These are phyloP conservation scores for Aspergillus brasiliensis DNA, from an alignment of 2,329 filamentous ascomycete genomes.

Conservation along the genomic window DNA sequence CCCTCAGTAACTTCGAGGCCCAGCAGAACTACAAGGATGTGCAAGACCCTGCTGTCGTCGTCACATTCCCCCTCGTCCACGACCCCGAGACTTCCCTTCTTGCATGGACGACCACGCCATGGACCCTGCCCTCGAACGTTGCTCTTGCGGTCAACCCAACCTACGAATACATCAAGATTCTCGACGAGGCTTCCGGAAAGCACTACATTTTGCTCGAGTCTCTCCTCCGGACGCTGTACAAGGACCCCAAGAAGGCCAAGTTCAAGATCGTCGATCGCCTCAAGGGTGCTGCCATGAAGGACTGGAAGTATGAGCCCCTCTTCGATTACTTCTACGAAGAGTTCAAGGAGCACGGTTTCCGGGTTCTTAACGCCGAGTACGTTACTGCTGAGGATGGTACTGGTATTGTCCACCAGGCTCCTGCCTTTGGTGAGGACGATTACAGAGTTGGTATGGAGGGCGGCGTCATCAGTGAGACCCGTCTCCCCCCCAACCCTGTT, in stretches of 20 bases:
- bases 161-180: constrained; percentile 84
- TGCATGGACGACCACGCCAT: constrained; percentile 87
- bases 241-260: constrained; percentile 93
- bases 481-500: constrained; percentile 87
- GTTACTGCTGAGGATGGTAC: constrained; percentile 89
- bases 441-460: constrained; percentile 77
- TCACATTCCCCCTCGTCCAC: constrained; percentile 80
- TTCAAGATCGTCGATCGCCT: constrained; percentile 79
- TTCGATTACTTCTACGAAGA: constrained; percentile 90
- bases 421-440: constrained; percentile 95
- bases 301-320: constrained; percentile 84
- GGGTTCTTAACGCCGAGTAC: constrained; percentile 79
- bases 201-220: constrained; percentile 84
- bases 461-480: constrained; percentile 75
- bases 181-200: constrained; percentile 78
- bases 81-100: constrained; percentile 75
- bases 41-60: constrained; percentile 85
- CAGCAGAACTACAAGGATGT: constrained; percentile 94
- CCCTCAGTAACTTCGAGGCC: constrained; percentile 90
- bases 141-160: constrained; percentile 76
- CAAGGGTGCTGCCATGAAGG: constrained; percentile 80
- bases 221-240: constrained; percentile 80
- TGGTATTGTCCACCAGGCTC: constrained; percentile 90
- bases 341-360: constrained; percentile 83
- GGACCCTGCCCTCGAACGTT: constrained; percentile 82